These are phyloP conservation scores for Tolypocladium paradoxum DNA, from an alignment of 2,329 filamentous ascomycete genomes.

Conservation along the genomic window DNA sequence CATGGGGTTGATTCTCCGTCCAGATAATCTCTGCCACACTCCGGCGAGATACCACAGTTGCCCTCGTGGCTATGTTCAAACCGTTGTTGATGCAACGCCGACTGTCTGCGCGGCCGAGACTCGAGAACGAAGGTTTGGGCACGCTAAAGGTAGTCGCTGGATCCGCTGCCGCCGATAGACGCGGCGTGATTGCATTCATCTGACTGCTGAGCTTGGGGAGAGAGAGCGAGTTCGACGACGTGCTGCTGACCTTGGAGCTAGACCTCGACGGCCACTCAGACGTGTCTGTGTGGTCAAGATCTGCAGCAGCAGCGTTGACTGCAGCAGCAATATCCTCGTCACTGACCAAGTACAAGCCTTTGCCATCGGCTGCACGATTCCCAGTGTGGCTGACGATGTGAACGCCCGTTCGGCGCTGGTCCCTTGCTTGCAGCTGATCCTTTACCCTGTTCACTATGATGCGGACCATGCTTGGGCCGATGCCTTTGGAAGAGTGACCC, in stretches of 20 bases:
- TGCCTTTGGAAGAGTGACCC: not conserved
- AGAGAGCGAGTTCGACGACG: not conserved
- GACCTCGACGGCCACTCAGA: not conserved
- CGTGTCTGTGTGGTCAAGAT: not conserved
- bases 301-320: conserved; percentile 1
- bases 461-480: not conserved
- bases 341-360: conserved; percentile 6
- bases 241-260: not conserved
- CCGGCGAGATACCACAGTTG: conserved; percentile 17
- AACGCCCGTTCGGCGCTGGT: not conserved
- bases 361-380: not conserved
- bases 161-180: conserved; percentile 12
- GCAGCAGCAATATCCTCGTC: conserved; percentile 6
- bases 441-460: not conserved
- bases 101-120: conserved; percentile 10
- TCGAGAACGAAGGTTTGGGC: conserved; percentile 19
- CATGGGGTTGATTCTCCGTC: conserved; percentile 7
- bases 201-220: conserved; percentile 11
- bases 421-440: conserved; percentile 1
- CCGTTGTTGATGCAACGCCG: conserved; percentile 10
- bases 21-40: conserved; percentile 20
- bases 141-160: conserved; percentile 23
- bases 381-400: not conserved
- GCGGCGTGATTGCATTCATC: conserved; percentile 13
- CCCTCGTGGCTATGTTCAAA: conserved; percentile 9